These are phyloP conservation scores for Blastobotrys parvus DNA, from an alignment of 805 yeast genomes.

Conservation along the genomic window DNA sequence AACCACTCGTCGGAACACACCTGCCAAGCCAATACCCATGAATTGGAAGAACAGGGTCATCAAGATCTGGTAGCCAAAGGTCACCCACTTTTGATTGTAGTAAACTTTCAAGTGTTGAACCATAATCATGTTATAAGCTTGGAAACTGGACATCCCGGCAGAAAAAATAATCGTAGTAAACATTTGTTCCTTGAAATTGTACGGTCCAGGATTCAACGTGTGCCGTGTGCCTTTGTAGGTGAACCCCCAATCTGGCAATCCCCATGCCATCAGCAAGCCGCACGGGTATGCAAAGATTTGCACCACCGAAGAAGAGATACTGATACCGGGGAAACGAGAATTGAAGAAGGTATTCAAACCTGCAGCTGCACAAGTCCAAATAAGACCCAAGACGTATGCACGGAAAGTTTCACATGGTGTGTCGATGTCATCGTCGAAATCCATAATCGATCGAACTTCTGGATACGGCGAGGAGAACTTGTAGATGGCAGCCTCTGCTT, in stretches of 20 bases:
- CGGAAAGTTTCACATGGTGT: constrained; percentile 42
- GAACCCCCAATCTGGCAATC: constrained; percentile 27
- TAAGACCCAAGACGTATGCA: constrained; percentile 31
- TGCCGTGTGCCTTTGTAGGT: constrained; percentile 29
- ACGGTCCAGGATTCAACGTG: constrained; percentile 50
- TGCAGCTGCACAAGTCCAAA: constrained; percentile 21
- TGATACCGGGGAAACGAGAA: constrained; percentile 43
- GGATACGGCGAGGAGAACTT: constrained; percentile 46
- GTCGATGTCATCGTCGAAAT: constrained; percentile 39
- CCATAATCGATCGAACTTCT: constrained; percentile 56
- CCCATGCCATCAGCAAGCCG: constrained; percentile 29
- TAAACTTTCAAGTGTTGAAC: constrained; percentile 13
- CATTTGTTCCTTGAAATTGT: constrained; percentile 55
- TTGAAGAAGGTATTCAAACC: constrained; percentile 35
- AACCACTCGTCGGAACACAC: constrained; percentile 49
- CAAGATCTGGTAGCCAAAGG: constrained; percentile 42
- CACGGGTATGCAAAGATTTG: constrained; percentile 52
- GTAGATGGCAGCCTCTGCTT: constrained; percentile 34
- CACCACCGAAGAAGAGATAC: constrained; percentile 41
- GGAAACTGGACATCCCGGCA: constrained; percentile 1
- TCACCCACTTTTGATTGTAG: constrained; percentile 10
- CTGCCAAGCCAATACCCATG: constrained; percentile 62
- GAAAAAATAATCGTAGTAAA: constrained; percentile 35
- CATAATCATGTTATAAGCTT: constrained; percentile 6
- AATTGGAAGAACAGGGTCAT: constrained; percentile 49